Percentiles rank a stretch among this genome's conserved stretches.
Conservation (phyloP, 2,329 filamentous ascomycete genomes). For the Zymoseptoria crescenta region DNA sequence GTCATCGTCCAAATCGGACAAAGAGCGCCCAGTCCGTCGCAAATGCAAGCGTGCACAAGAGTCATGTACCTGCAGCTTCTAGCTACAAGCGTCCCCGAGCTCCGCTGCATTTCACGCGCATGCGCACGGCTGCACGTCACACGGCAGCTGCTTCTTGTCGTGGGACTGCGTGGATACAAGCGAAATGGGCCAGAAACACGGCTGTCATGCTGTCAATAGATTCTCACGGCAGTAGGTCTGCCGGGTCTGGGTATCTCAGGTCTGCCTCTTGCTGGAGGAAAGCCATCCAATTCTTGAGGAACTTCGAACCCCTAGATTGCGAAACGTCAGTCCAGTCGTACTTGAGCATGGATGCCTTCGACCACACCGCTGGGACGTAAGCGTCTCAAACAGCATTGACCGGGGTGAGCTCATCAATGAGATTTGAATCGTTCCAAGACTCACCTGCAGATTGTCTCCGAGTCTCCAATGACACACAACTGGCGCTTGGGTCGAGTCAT, state of each 20-base stretch:
- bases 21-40: not conserved
- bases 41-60: not conserved
- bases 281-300: constrained; percentile 84
- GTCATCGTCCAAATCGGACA: not conserved
- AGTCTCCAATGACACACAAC: constrained; percentile 85
- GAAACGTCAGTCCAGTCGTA: not conserved
- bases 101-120: not conserved
- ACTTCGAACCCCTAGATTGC: constrained; percentile 63
- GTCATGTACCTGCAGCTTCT: not conserved
- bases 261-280: constrained; percentile 86
- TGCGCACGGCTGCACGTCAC: not conserved
- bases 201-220: not conserved
- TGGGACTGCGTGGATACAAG: not conserved
- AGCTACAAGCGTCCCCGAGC: not conserved
- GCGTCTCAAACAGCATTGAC: not conserved
- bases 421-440: constrained; percentile 31
- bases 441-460: constrained; percentile 83
- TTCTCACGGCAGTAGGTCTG: constrained; percentile 30
- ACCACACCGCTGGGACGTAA: not conserved
- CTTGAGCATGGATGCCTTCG: not conserved
- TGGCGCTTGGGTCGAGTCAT: constrained; percentile 94
- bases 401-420: not conserved
- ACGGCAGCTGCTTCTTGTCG: not conserved
- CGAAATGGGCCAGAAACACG: not conserved
- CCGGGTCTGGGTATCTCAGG: constrained; percentile 72